A percentile compares a stretch with the other conserved stretches of the same genome.
Conservation (phyloP, 768 basidiomycete genomes). For the Boletus reticulatus region DNA sequence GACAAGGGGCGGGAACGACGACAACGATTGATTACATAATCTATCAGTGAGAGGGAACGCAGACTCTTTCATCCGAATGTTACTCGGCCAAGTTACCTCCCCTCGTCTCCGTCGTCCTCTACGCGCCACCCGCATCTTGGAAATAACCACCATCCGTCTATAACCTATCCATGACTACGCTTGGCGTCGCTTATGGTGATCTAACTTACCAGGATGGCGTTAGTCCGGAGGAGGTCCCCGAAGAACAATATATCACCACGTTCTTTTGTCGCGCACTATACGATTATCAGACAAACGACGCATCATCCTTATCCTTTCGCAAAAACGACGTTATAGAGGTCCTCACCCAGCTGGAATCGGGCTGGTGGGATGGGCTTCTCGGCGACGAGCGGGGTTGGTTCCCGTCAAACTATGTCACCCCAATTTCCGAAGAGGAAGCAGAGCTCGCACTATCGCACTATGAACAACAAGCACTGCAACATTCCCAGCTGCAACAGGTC, state of each 20-base stretch:
- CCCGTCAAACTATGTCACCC: constrained; percentile 90
- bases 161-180: constrained; percentile 23
- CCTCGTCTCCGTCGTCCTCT: constrained; percentile 9
- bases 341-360: constrained; percentile 83
- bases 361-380: constrained; percentile 98
- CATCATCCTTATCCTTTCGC: constrained; percentile 84
- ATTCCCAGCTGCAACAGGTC: constrained; percentile 9
- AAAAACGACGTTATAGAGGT: constrained; percentile 93
- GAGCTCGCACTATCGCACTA: constrained; percentile 54
- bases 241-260: constrained; percentile 61
- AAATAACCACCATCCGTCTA: neutral
- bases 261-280: constrained; percentile 92
- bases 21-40: constrained; percentile 24
- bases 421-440: constrained; percentile 78
- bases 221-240: constrained; percentile 34
- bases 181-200: constrained; percentile 22
- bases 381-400: constrained; percentile 94
- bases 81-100: constrained; percentile 12
- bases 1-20: constrained; percentile 5
- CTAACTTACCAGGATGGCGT: constrained; percentile 20
- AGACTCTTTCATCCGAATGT: constrained; percentile 14
- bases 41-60: constrained; percentile 6
- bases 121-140: constrained; percentile 2
- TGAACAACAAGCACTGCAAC: constrained; percentile 16
- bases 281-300: constrained; percentile 85